Conservation (phyloP, 768 basidiomycete genomes). For the Amanita pallidorosea region DNA sequence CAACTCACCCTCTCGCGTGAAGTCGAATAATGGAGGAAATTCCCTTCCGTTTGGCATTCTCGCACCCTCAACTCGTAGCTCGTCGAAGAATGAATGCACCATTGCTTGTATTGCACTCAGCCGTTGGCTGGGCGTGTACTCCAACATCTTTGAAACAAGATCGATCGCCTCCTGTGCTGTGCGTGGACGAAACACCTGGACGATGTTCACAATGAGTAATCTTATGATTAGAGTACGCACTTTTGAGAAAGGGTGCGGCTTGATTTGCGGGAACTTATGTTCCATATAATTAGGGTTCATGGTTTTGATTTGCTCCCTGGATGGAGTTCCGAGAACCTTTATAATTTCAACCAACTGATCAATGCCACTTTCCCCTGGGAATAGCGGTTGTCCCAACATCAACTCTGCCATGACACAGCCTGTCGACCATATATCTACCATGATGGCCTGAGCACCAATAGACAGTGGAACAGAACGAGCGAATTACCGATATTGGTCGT, state of each 20-base stretch:
- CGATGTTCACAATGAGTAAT: conserved; percentile 5
- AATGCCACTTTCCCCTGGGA: conserved; percentile 98
- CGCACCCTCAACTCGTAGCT: conserved; percentile 81
- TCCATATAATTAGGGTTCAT: conserved; percentile 99
- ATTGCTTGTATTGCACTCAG: conserved; percentile 85
- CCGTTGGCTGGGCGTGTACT: conserved; percentile 95
- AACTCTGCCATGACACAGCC: conserved; percentile 99
- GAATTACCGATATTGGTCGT: conserved; percentile 90
- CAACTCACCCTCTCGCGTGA: conserved; percentile 84
- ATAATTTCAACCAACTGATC: conserved; percentile 99
- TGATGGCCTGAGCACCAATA: conserved; percentile 7
- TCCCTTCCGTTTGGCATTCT: conserved; percentile 97
- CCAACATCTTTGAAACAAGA: conserved; percentile 86
- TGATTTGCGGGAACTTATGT: conserved; percentile 99
- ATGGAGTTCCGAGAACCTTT: conserved; percentile 97
- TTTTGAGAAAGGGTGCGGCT: conserved; percentile 98
- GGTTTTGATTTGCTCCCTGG: conserved; percentile 99
- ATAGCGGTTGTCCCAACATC: conserved; percentile 97
- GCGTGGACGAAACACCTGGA: conserved; percentile 93
- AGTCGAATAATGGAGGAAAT: conserved; percentile 90
- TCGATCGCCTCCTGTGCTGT: conserved; percentile 95
- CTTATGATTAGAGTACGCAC: conserved; percentile 25
- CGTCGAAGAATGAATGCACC: conserved; percentile 96
- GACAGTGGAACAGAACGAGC: conserved; percentile 3
- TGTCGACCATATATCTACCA: conserved; percentile 94